Evolutionary conservation across 306 rosid species (phyloP).

Genomic region (Fragaria vesca): DNA sequence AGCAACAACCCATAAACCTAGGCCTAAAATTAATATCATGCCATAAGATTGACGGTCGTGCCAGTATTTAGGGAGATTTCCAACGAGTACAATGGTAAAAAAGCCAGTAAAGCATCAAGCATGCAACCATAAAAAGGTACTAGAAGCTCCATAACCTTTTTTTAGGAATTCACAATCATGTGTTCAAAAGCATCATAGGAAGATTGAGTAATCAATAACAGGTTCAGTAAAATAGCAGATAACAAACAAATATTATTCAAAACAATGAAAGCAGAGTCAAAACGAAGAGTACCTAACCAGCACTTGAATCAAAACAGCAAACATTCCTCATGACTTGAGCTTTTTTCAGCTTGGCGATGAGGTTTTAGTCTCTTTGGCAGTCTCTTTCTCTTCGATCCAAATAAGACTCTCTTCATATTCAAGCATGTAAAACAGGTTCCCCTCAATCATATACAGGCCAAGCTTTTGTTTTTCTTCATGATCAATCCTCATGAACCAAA

Average conservation of each 20-base stretch:
- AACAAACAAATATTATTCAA: not conserved
- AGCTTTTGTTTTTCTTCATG: not conserved
- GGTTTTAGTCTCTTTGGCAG: not conserved
- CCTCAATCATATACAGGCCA: too few relatives aligned
- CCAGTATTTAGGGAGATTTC: too few relatives aligned
- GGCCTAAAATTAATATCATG: too few relatives aligned
- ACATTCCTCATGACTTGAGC: not conserved
- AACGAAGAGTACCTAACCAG: not conserved
- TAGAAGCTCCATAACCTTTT: not conserved
- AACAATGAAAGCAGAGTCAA: not conserved
- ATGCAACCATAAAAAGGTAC: not conserved
- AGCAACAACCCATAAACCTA: too few relatives aligned
- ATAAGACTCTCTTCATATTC: not conserved
- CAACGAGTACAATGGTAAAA: too few relatives aligned
- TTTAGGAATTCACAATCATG: not conserved
- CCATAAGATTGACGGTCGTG: too few relatives aligned
- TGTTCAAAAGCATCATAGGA: not conserved
- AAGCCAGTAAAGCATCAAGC: not conserved
- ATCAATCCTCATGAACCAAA: not conserved
- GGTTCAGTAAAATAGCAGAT: too few relatives aligned
- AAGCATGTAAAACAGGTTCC: not conserved
- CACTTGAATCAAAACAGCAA: not conserved
- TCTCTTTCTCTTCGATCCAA: not conserved
- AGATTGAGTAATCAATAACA: too few relatives aligned
- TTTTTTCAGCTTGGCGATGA: not conserved